Conservation (phyloP, 768 basidiomycete genomes). For the Gloeophyllum trabeum region DNA sequence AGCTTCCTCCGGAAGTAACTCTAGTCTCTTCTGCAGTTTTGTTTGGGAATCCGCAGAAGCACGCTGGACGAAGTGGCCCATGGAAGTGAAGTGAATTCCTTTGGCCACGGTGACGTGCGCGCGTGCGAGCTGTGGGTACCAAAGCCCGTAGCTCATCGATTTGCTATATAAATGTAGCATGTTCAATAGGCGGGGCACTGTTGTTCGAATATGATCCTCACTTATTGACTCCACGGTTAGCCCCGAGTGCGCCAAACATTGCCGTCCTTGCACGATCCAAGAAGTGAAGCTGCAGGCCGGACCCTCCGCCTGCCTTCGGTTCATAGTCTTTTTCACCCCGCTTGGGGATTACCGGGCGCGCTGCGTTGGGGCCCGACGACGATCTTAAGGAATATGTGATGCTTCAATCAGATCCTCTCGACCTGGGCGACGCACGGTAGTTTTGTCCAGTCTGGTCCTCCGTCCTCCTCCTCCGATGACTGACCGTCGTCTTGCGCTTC, state of each 20-base stretch:
- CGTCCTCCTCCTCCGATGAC: slow-evolving; percentile 67
- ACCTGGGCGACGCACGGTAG: slow-evolving; percentile 42
- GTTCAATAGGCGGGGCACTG: too few species aligned
- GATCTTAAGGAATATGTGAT: slow-evolving; percentile 4
- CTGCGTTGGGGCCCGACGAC: slow-evolving; percentile 12
- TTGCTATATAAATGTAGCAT: too few species aligned
- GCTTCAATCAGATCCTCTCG: too few species aligned
- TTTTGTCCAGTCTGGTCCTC: slow-evolving; percentile 75
- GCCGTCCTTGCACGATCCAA: slow-evolving; percentile 73
- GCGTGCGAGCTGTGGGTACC: slow-evolving; percentile 56
- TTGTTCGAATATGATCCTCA: too few species aligned
- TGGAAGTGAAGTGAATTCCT: slow-evolving; percentile 72
- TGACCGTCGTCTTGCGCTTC: slow-evolving; percentile 32
- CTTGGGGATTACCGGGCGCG: slow-evolving; percentile 77
- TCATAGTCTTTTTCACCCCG: slow-evolving; percentile 98
- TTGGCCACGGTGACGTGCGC: slow-evolving; percentile 61
- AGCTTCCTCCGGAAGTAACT: slow-evolving; percentile 90
- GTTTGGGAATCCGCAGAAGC: slow-evolving; percentile 3
- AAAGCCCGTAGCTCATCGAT: slow-evolving; percentile 68
- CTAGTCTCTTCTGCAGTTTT: slow-evolving; percentile 54
- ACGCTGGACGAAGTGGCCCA: slow-evolving; percentile 60
- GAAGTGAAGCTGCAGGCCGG: slow-evolving; percentile 70
- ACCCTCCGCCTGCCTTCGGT: slow-evolving; percentile 53
- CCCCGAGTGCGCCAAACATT: slow-evolving; percentile 75
- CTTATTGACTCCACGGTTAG: slow-evolving; percentile 43